Base-by-base conservation (phyloP, 192 early-diverging fungal species). In the Coemansia erecta region DNA sequence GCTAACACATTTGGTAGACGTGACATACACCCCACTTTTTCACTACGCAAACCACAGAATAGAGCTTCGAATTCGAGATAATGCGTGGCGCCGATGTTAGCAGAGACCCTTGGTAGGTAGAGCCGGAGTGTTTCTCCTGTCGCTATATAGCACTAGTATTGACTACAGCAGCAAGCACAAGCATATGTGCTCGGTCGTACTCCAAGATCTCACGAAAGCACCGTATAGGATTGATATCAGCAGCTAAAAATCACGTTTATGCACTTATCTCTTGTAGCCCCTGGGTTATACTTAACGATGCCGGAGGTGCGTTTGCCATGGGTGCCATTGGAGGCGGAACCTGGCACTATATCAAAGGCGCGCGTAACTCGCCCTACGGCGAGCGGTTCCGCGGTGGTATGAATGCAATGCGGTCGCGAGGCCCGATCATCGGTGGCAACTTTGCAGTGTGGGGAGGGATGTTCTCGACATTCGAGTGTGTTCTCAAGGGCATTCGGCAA, bases 371-470 rank as follows among this genome's bases (percentile, higher is more conserved):
- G 31, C 98, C 98, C 41, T 90, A 87, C 56, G 90, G 94, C 41
- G 97, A 99, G 69, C 87, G 95, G 53, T 85, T 96, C 71, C 80
- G 83, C 10, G 95, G 95, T 58, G 88, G 92, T 12, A 57, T 98
- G 23, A 82, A 88, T 14, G 83, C 94, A 8, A 87, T 99, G 73
- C 97, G 97, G 72, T 87, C 91, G 37, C 89, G 95, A 52, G 93
- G 92, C 12, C 97, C 97, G 37, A 90, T 96, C 21, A 73, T 93
- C 43, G 97, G 94, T 48, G 98, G 98, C 39, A 97, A 97, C 84
- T 99, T 99, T 85, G 98, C 96, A 7, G 96, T 97, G 8, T 99
- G 98, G 98, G 94, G 95, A 65, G 93, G 94, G 46, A 85, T 99
- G 63, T 99, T 98, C 73, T 94, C 93, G 48, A 90, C 96, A 4